Conservation (phyloP, 1,139 yeast species). For the Kodamaea sp. region DNA sequence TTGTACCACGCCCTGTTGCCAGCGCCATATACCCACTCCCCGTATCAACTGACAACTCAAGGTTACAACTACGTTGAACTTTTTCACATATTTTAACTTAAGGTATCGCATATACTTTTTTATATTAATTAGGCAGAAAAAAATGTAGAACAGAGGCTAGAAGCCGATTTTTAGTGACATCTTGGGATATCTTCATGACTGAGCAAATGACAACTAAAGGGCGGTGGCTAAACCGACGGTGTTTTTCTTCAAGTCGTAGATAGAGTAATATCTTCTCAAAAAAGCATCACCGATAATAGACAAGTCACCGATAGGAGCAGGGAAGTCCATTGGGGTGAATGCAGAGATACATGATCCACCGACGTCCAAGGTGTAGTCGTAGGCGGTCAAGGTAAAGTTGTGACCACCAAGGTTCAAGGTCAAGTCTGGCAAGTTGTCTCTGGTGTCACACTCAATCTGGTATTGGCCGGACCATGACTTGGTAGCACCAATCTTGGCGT, state of each 20-base stretch:
- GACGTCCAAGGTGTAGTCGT: constrained; percentile 89
- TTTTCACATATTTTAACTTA: too few species aligned
- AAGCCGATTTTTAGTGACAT: too few species aligned
- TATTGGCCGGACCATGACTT: constrained; percentile 98
- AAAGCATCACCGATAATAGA: constrained; percentile 97
- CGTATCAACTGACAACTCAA: too few species aligned
- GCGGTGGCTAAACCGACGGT: constrained; percentile 87
- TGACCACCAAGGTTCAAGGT: constrained; percentile 86
- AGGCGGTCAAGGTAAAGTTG: constrained; percentile 85
- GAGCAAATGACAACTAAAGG: constrained; percentile 1
- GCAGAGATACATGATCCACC: constrained; percentile 95
- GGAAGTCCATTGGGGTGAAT: constrained; percentile 96
- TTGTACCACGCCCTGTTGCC: too few species aligned
- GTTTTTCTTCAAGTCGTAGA: constrained; percentile 84
- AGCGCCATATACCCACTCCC: too few species aligned
- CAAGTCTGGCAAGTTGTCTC: constrained; percentile 84
- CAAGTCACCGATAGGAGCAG: constrained; percentile 93
- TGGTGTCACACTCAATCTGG: constrained; percentile 80
- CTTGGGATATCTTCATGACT: too few species aligned
- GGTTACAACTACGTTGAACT: too few species aligned
- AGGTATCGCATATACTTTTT: too few species aligned
- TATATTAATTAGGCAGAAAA: too few species aligned
- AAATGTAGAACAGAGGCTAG: too few species aligned
- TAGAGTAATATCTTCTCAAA: constrained; percentile 90
- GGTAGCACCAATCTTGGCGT: constrained; percentile 94